Evolutionary conservation across 2,329 filamentous ascomycete genomes (phyloP).

Genomic region (Byssoonygena ceratinophila): DNA sequence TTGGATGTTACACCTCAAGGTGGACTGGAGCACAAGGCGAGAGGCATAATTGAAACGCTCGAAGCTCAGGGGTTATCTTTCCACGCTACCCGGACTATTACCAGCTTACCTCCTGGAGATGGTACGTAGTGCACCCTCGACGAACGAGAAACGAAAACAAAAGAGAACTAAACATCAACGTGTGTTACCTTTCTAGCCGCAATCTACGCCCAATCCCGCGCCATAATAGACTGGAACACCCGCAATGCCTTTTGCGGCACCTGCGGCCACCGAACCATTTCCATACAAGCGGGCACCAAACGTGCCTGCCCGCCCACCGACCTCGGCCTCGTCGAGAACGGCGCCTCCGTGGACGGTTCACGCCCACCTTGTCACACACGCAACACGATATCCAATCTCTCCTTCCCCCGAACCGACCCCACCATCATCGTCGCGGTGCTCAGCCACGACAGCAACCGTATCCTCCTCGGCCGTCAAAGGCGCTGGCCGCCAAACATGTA

Average conservation of each 20-base stretch:
- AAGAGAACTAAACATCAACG: neutral
- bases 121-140: constrained; percentile 37
- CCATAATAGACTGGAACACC: constrained; percentile 85
- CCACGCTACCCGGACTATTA: constrained; percentile 53
- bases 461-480: constrained; percentile 76
- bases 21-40: constrained; percentile 49
- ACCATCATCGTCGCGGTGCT: constrained; percentile 93
- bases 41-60: constrained; percentile 48
- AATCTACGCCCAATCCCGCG: constrained; percentile 79
- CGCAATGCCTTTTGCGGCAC: constrained; percentile 86
- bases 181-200: constrained; percentile 49
- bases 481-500: constrained; percentile 80
- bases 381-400: constrained; percentile 76
- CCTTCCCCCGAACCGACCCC: constrained; percentile 84
- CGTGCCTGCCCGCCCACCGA: constrained; percentile 38
- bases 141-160: neutral
- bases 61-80: constrained; percentile 56
- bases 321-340: constrained; percentile 24
- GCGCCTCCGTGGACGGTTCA: constrained; percentile 22
- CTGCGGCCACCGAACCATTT: constrained; percentile 71
- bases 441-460: constrained; percentile 61
- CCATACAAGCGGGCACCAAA: constrained; percentile 37
- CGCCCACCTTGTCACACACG: constrained; percentile 69
- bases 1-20: constrained; percentile 72
- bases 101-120: constrained; percentile 51